Percentiles rank a stretch among this genome's conserved stretches.
Conservation (phyloP, 1,139 yeast species). For the Diutina sp. region DNA sequence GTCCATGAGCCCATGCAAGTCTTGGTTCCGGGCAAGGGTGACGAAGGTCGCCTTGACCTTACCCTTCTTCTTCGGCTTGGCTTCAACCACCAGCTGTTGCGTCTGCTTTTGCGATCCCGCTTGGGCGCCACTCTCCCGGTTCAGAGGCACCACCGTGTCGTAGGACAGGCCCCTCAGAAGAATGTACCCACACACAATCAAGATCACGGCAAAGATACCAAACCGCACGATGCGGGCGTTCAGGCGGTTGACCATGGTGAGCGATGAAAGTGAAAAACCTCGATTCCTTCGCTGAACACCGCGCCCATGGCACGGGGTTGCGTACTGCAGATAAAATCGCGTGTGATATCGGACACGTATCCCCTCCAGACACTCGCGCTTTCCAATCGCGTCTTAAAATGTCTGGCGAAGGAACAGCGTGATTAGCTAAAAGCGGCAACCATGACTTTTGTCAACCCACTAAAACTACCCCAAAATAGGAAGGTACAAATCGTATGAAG, state of each 20-base stretch:
- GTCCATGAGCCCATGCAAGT: slow-evolving; percentile 1
- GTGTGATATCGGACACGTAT: background rate
- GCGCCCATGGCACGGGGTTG: background rate
- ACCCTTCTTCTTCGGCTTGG: slow-evolving; percentile 1
- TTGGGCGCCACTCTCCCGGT: background rate
- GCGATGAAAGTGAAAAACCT: background rate
- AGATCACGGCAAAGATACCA: slow-evolving; percentile 44
- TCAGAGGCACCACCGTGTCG: background rate
- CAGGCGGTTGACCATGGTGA: slow-evolving; percentile 33
- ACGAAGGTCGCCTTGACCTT: slow-evolving; percentile 2
- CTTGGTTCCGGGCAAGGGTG: background rate
- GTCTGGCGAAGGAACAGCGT: no score
- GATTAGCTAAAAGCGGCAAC: no score
- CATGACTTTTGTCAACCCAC: no score
- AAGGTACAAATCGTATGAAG: no score
- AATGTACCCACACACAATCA: slow-evolving; percentile 46
- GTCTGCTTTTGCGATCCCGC: background rate
- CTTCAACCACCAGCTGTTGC: background rate
- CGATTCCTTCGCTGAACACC: background rate
- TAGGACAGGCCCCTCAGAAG: slow-evolving; percentile 47
- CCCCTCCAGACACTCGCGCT: background rate
- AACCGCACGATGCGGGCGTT: slow-evolving; percentile 52
- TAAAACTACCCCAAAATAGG: no score
- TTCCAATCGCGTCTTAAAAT: no score
- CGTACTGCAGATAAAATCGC: background rate